A percentile compares a stretch with the other conserved stretches of the same genome.
Evolutionary conservation across 2,329 filamentous ascomycete genomes (phyloP).

Genomic region (Xylaria sp.): DNA sequence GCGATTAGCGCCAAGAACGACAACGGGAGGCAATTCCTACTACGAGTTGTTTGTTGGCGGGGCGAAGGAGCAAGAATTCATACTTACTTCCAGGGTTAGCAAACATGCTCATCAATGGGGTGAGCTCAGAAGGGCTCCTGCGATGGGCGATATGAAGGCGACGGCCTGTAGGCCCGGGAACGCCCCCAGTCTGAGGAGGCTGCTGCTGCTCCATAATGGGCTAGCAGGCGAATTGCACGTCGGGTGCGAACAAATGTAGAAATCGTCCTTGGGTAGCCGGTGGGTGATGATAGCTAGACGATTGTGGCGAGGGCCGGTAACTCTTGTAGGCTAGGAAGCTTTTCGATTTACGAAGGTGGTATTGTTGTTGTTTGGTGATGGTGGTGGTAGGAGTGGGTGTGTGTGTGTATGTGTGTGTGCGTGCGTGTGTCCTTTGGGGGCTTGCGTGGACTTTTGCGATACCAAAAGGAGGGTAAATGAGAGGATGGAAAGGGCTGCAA

Average conservation of each 20-base stretch:
- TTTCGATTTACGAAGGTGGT: constrained; percentile 15
- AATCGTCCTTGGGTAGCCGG: constrained; percentile 2
- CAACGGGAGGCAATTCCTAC: constrained; percentile 15
- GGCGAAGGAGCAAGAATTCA: constrained; percentile 6
- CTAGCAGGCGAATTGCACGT: constrained; percentile 47
- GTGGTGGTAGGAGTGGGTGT: constrained; percentile 28
- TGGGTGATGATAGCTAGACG: constrained; percentile 24
- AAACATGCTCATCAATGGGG: constrained; percentile 94
- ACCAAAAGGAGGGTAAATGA: constrained; percentile 46
- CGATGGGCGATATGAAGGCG: constrained; percentile 96
- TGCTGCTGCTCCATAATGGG: constrained; percentile 66
- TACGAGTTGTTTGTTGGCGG: too few species aligned
- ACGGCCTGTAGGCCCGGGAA: constrained; percentile 77
- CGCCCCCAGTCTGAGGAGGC: constrained; percentile 55
- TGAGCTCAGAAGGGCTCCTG: constrained; percentile 95
- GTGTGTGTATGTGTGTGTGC: constrained; percentile 28
- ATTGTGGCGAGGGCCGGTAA: constrained; percentile 27
- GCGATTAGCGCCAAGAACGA: constrained; percentile 21
- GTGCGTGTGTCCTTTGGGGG: constrained; percentile 28
- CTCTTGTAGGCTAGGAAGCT: constrained; percentile 20
- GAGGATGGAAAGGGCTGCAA: constrained; percentile 49
- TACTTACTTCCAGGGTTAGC: constrained; percentile 65
- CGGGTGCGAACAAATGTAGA: constrained; percentile 48
- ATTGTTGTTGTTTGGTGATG: not conserved
- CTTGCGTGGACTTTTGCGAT: constrained; percentile 41